These are phyloP conservation scores for Xylaria sp. DNA, from an alignment of 495 filamentous ascomycete species.

Conservation along the genomic window DNA sequence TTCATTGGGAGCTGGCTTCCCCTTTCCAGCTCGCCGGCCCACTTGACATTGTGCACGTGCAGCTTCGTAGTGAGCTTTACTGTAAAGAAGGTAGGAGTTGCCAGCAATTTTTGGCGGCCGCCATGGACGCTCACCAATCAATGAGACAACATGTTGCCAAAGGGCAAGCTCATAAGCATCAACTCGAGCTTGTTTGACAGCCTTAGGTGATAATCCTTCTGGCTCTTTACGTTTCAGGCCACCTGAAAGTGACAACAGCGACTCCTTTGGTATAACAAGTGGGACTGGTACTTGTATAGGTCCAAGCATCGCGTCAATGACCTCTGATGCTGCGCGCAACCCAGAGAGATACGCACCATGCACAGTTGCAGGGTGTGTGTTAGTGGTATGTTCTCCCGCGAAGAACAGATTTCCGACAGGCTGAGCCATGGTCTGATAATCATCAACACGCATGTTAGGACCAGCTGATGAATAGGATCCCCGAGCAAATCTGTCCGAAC, in stretches of 20 bases:
- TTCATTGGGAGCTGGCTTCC: slow-evolving; percentile 76
- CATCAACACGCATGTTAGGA: slow-evolving; percentile 76
- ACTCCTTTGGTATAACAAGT: slow-evolving; percentile 71
- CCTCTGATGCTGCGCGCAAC: slow-evolving; percentile 83
- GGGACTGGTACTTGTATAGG: slow-evolving; percentile 79
- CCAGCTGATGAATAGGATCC: slow-evolving; percentile 96
- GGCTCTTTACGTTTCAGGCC: slow-evolving; percentile 62
- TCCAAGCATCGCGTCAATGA: slow-evolving; percentile 79
- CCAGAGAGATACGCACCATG: slow-evolving; percentile 97
- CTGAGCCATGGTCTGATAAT: slow-evolving; percentile 93
- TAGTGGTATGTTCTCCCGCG: slow-evolving; percentile 94
- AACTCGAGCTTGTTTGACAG: slow-evolving; percentile 61
- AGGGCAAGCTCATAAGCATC: slow-evolving; percentile 78
- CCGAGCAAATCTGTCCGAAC: slow-evolving; percentile 82
- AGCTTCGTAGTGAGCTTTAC: slow-evolving; percentile 78
- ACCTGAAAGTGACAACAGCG: slow-evolving; percentile 37
- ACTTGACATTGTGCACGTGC: slow-evolving; percentile 77
- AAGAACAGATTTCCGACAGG: slow-evolving; percentile 90
- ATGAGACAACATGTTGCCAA: slow-evolving; percentile 67
- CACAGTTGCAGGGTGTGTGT: slow-evolving; percentile 94
- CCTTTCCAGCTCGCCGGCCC: slow-evolving; percentile 65
- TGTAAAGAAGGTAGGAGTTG: slow-evolving; percentile 79
- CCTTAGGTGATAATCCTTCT: slow-evolving; percentile 39
- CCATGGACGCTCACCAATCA: slow-evolving; percentile 75
- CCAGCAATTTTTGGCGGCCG: slow-evolving; percentile 72